Evolutionary conservation across 2,329 filamentous ascomycete genomes (phyloP).

Genomic region (Talaromyces sp.): DNA sequence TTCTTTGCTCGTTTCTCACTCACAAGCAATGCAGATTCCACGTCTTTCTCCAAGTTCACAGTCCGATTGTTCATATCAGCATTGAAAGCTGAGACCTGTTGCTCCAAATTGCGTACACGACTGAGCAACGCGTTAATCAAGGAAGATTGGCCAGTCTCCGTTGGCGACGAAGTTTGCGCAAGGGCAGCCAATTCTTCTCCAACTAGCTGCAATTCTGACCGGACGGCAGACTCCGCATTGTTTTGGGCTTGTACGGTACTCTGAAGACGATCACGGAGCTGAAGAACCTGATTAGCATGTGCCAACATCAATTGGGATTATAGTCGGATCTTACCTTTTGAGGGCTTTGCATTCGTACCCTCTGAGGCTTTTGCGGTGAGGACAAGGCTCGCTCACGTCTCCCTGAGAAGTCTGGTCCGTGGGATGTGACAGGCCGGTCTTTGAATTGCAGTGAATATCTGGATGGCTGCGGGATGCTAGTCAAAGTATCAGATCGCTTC

Average conservation of each 20-base stretch:
- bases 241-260: conserved; percentile 71
- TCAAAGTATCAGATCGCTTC: conserved; percentile 41
- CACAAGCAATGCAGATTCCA: conserved; percentile 66
- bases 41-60: conserved; percentile 61
- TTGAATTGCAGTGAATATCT: conserved; percentile 27
- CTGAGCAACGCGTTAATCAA: conserved; percentile 32
- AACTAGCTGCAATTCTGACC: conserved; percentile 73
- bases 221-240: conserved; percentile 63
- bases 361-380: conserved; percentile 66
- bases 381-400: conserved; percentile 48
- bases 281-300: conserved; percentile 10
- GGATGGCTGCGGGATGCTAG: conserved; percentile 46
- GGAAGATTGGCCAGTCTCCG: conserved; percentile 24
- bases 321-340: conserved; percentile 46
- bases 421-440: conserved; percentile 29
- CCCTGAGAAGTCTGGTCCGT: conserved; percentile 25
- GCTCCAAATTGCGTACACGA: conserved; percentile 63
- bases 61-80: conserved; percentile 58
- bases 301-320: not conserved
- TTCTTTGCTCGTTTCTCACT: conserved; percentile 73
- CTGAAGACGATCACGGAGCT: conserved; percentile 73
- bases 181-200: conserved; percentile 66
- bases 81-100: conserved; percentile 56
- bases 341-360: conserved; percentile 60
- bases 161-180: conserved; percentile 28